Percentiles rank a stretch among this genome's conserved stretches.
These are phyloP conservation scores for Solanum sparsipilum DNA, from an alignment of 257 asterid genomes.

Conservation along the genomic window DNA sequence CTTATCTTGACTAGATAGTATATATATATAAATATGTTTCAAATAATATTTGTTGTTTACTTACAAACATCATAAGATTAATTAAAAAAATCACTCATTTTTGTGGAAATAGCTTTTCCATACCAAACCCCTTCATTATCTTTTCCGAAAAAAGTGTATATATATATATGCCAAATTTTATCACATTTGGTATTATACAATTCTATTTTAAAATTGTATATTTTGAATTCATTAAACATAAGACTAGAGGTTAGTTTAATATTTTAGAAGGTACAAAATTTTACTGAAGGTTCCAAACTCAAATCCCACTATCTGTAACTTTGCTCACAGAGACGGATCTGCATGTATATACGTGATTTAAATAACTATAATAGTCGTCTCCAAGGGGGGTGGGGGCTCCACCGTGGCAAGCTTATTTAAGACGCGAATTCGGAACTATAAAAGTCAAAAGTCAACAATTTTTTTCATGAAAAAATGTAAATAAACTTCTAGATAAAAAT, in stretches of 20 bases:
- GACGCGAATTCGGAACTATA: neutral
- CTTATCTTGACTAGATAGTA: no score
- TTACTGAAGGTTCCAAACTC: neutral
- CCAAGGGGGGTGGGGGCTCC: no score
- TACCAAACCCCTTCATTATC: neutral
- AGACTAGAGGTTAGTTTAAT: neutral
- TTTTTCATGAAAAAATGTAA: neutral
- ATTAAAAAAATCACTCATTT: neutral
- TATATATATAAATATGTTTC: no score
- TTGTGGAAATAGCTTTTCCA: neutral
- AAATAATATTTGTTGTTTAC: neutral
- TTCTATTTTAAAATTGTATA: no score
- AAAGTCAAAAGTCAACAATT: neutral
- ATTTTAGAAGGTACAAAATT: neutral
- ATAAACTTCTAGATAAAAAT: neutral
- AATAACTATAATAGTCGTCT: no score
- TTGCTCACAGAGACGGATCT: no score
- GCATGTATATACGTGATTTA: no score
- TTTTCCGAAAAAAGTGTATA: neutral
- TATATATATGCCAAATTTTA: neutral
- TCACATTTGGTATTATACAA: neutral
- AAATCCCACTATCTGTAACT: fast-evolving
- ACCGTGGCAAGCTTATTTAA: no score
- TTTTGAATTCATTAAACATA: no score
- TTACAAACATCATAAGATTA: neutral